Evolutionary conservation across 257 asterid genomes (phyloP).

Genomic region (Solanum lignicaule): DNA sequence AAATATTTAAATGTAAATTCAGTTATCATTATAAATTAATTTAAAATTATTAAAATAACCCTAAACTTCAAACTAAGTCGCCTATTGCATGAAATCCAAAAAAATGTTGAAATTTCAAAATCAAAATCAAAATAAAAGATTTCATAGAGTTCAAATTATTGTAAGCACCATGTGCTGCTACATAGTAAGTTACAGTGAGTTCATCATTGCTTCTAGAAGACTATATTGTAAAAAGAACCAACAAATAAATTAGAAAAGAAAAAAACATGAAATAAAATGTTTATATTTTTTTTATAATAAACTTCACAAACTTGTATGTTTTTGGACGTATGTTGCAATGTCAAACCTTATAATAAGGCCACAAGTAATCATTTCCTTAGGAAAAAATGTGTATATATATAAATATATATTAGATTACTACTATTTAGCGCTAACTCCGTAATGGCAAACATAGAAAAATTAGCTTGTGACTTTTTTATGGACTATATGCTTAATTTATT

Average conservation of each 20-base stretch:
- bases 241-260: neutral
- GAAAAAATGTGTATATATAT: neutral
- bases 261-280: neutral
- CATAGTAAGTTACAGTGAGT: neutral
- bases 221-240: neutral
- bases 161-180: neutral
- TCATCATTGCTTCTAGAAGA: neutral
- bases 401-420: neutral
- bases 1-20: too few species aligned
- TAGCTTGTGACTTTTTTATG: neutral
- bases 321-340: neutral
- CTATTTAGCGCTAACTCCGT: neutral
- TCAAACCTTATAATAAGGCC: neutral
- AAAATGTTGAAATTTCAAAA: neutral
- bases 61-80: too few species aligned
- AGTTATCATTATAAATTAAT: too few species aligned
- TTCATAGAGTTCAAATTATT: neutral
- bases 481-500: neutral
- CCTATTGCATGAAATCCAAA: too few species aligned
- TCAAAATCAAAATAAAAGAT: neutral
- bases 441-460: constrained; percentile 1
- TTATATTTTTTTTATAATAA: neutral
- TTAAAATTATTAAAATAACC: too few species aligned
- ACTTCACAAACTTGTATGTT: neutral
- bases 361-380: neutral